These are phyloP conservation scores for Pseudozyma hubeiensis DNA, from an alignment of 1,284 basidiomycete species.

Conservation along the genomic window DNA sequence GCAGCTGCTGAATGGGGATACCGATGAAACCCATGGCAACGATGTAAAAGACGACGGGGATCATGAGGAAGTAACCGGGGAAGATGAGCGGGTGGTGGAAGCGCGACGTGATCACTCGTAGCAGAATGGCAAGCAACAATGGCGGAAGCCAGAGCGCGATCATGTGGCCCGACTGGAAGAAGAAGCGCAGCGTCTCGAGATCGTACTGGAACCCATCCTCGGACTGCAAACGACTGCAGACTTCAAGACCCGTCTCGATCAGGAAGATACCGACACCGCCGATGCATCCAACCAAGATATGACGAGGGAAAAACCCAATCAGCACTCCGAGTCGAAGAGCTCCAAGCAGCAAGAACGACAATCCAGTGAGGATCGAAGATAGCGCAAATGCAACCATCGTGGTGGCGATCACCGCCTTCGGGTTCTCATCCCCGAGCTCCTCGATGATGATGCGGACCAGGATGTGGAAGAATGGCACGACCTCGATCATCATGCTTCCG, in stretches of 20 bases:
- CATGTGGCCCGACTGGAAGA: conserved; percentile 71
- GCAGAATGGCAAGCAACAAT: conserved; percentile 79
- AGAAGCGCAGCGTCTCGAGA: conserved; percentile 74
- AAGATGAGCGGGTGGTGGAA: conserved; percentile 91
- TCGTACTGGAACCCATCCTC: conserved; percentile 83
- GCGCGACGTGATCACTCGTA: conserved; percentile 83
- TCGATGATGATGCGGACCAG: conserved; percentile 81
- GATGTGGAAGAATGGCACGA: conserved; percentile 91
- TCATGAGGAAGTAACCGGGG: conserved; percentile 85
- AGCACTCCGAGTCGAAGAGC: conserved; percentile 83
- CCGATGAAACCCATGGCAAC: conserved; percentile 76
- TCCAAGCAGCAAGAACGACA: conserved; percentile 71
- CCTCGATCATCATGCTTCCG: conserved; percentile 99
- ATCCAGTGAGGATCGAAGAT: conserved; percentile 88
- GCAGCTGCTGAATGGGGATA: conserved; percentile 76
- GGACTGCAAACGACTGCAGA: conserved; percentile 79
- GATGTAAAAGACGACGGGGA: conserved; percentile 86
- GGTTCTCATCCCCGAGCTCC: conserved; percentile 79
- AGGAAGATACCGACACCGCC: conserved; percentile 95
- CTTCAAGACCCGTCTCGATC: conserved; percentile 74
- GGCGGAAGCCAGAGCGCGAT: conserved; percentile 82
- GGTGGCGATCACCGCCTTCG: conserved; percentile 83
- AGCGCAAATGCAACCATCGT: conserved; percentile 90
- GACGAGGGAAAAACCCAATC: conserved; percentile 95
- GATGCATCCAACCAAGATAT: conserved; percentile 85